Conservation (phyloP, 306 rosid genomes). For the Quercus aquifolioides region DNA sequence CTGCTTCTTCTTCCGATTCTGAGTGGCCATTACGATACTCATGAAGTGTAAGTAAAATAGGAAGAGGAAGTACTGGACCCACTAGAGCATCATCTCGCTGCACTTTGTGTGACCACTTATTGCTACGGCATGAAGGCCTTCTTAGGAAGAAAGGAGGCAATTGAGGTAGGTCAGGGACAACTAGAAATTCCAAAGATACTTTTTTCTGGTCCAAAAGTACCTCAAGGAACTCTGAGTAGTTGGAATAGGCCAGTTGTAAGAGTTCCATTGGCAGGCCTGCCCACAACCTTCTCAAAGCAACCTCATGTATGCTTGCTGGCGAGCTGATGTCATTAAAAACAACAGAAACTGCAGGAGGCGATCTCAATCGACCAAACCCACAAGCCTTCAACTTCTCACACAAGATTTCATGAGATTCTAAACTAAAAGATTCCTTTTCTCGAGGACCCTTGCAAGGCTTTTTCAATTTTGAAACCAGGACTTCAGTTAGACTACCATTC, state of each 20-base stretch:
- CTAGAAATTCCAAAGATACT: slow-evolving; percentile 45
- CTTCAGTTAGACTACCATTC: slow-evolving; percentile 39
- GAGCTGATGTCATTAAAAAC: slow-evolving; percentile 53
- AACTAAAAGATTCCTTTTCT: slow-evolving; percentile 19
- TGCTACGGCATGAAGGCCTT: slow-evolving; percentile 42
- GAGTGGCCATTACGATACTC: slow-evolving; percentile 43
- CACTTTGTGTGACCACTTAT: slow-evolving; percentile 38
- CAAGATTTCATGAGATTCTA: slow-evolving; percentile 48
- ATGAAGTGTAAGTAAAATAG: slow-evolving; percentile 47
- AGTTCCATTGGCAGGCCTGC: slow-evolving; percentile 55
- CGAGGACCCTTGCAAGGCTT: not conserved
- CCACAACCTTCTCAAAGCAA: slow-evolving; percentile 60
- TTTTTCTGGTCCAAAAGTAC: slow-evolving; percentile 22
- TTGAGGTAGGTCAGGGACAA: slow-evolving; percentile 50
- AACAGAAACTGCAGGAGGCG: slow-evolving; percentile 37
- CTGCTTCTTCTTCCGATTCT: slow-evolving; percentile 25
- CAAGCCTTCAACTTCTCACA: slow-evolving; percentile 58
- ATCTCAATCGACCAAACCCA: slow-evolving; percentile 45
- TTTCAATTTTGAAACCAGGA: slow-evolving; percentile 27
- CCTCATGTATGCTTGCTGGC: slow-evolving; percentile 50
- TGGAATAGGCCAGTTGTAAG: slow-evolving; percentile 50
- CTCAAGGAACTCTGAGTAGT: slow-evolving; percentile 36
- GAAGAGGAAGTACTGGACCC: slow-evolving; percentile 76
- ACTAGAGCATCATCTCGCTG: slow-evolving; percentile 37
- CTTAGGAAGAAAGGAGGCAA: slow-evolving; percentile 71